These are phyloP conservation scores for Salvia miltiorrhiza DNA, from an alignment of 257 asterid genomes.

Conservation along the genomic window DNA sequence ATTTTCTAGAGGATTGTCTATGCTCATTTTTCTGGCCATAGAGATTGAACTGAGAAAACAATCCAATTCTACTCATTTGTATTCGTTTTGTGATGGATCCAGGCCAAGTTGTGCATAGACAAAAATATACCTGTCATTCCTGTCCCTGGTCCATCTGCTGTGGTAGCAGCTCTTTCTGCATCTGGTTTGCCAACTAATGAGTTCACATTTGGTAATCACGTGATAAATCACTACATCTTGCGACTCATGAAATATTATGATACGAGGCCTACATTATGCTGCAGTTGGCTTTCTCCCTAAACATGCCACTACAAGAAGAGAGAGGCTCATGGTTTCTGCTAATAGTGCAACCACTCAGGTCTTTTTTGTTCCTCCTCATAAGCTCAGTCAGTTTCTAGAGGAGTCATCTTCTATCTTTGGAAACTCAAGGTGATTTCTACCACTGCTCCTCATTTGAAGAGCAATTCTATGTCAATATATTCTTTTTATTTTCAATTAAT, in stretches of 20 bases:
- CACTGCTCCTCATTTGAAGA: background rate
- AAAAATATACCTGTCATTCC: slow-evolving; percentile 75
- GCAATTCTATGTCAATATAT: background rate
- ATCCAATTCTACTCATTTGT: background rate
- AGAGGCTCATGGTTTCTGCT: slow-evolving; percentile 70
- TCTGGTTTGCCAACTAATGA: slow-evolving; percentile 84
- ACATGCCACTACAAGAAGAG: slow-evolving; percentile 79
- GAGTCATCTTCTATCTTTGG: slow-evolving; percentile 69
- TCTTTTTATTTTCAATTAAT: background rate
- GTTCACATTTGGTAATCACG: slow-evolving; percentile 78
- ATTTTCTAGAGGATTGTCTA: background rate
- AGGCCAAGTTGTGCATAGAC: slow-evolving; percentile 75
- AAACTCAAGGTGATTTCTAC: slow-evolving; percentile 47
- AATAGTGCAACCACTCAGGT: slow-evolving; percentile 68
- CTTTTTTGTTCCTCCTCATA: slow-evolving; percentile 94
- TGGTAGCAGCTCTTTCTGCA: slow-evolving; percentile 83
- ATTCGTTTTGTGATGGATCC: slow-evolving; percentile 27
- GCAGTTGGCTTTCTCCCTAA: slow-evolving; percentile 97
- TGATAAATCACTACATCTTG: background rate
- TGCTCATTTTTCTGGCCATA: background rate
- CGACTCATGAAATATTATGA: slow-evolving; percentile 11
- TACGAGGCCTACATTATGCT: slow-evolving; percentile 15
- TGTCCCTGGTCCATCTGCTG: slow-evolving; percentile 94
- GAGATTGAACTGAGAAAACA: background rate
- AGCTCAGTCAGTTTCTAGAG: slow-evolving; percentile 74